Evolutionary conservation across 768 basidiomycete species (phyloP).

Genomic region (Multifurca ochricompacta): DNA sequence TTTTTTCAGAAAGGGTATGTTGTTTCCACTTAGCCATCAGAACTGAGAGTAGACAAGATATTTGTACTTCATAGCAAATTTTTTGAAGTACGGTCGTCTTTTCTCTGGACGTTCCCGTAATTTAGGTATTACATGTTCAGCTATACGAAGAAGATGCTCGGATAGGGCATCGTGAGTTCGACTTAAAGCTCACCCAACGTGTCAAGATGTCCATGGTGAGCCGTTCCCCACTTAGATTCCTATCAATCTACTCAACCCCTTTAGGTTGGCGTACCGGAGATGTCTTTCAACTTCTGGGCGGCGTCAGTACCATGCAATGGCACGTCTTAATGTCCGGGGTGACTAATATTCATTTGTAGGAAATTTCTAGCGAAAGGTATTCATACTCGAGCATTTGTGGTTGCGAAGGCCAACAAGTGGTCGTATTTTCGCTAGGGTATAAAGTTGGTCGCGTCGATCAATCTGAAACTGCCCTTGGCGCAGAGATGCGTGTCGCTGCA

Average conservation of each 20-base stretch:
- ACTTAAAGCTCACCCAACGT: constrained; percentile 81
- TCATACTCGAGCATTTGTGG: neutral
- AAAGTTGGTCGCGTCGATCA: constrained; percentile 97
- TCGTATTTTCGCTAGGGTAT: constrained; percentile 46
- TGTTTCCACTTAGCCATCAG: neutral
- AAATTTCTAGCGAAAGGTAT: constrained; percentile 78
- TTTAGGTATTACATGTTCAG: constrained; percentile 22
- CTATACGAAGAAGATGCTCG: constrained; percentile 96
- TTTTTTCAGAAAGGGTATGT: constrained; percentile 97
- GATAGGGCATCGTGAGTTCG: constrained; percentile 90
- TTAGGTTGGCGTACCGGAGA: constrained; percentile 93
- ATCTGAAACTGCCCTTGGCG: constrained; percentile 92
- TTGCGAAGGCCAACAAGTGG: neutral
- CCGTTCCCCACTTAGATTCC: neutral
- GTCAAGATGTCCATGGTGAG: constrained; percentile 99
- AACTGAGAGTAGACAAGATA: constrained; percentile 2
- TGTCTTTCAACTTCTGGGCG: constrained; percentile 88
- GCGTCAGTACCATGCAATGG: constrained; percentile 44
- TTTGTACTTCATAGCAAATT: constrained; percentile 54
- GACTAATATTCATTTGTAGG: constrained; percentile 29
- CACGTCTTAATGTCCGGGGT: neutral
- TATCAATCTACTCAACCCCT: neutral
- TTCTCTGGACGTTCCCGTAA: neutral
- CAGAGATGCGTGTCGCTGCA: constrained; percentile 87
- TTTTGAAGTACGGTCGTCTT: constrained; percentile 45